Base-by-base conservation (phyloP, 345 rosid species). In the Populus euphratica region DNA sequence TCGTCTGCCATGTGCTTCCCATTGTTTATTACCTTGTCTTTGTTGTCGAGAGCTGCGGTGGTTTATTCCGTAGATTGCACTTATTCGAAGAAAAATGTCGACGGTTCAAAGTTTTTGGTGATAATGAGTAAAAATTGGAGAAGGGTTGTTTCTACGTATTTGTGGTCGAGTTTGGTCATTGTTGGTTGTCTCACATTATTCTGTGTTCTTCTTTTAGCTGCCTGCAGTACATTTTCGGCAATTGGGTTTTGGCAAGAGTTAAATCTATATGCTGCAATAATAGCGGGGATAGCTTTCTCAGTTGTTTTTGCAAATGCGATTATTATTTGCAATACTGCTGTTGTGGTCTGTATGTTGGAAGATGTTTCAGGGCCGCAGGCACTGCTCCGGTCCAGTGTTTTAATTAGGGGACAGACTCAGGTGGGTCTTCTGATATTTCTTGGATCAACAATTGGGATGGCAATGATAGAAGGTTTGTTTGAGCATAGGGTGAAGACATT, bases 371-470 rank as follows among this genome's bases (percentile, higher is more conserved):
- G 97, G 29, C 87, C 87, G 5, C 87, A 59, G 80, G 96, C 99
- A 4, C 83, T 91, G 88, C 86, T 87, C 38, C 86, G 87, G 75
- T 88, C 98, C 0, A 87, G 90, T 74, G 65, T 84, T 82, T 67
- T 93, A 77, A 93, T 93, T 31, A 90, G 86, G 86, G 97, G 96
- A 38, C 97, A 93, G 87, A 92, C 93, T 69, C 98, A 93, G 77
- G 96, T 95, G 33, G 99, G 96, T 75, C 90, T 95, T 74, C 50
- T 95, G 82, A 89, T 93, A 84, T 92, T 83, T 80, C 87, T 95
- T 23, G 96, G 97, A 33, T 89, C 99, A 3, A 92, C 99, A 14
- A 90, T 93, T 33, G 96, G 93, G 47, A 77, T 89, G 83, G 89
- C 90, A 6, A 88, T 93, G 79, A 89, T 91, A 69, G 96, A 89